A percentile compares a stretch with the other conserved stretches of the same genome.
phyloP scores from a whole-genome alignment of 805 yeast genomes.

The Grigorovia transvaalensis region DNA sequence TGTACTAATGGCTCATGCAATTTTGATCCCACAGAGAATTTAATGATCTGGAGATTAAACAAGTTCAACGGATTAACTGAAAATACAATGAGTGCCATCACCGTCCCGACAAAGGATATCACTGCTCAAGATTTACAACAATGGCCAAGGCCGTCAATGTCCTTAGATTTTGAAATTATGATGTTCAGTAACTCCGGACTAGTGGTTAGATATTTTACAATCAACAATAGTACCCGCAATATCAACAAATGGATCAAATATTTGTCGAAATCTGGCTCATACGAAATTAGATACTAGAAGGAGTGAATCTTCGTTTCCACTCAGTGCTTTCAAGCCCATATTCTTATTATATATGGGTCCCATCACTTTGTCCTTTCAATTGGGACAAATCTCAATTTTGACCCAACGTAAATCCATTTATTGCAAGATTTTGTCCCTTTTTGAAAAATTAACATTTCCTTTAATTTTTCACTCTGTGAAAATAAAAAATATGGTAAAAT shows the following conservation, averaged over 20 bases:
- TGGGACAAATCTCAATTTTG: too few species aligned
- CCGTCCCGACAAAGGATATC: conserved; percentile 29
- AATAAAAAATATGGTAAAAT: background rate
- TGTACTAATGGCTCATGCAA: conserved; percentile 57
- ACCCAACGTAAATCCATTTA: too few species aligned
- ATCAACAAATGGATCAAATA: conserved; percentile 88
- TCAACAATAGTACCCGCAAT: conserved; percentile 39
- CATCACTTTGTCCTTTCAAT: too few species aligned
- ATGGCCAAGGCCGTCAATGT: conserved; percentile 72
- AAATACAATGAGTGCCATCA: conserved; percentile 46
- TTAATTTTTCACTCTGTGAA: background rate
- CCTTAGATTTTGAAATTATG: conserved; percentile 54
- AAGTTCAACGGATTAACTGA: conserved; percentile 61
- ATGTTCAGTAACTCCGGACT: conserved; percentile 75
- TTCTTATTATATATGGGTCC: too few species aligned
- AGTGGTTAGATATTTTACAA: conserved; percentile 59
- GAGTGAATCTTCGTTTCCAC: too few species aligned
- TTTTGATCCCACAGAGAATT: conserved; percentile 54
- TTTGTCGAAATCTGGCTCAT: conserved; percentile 62
- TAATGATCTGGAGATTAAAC: conserved; percentile 58
- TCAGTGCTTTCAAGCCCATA: too few species aligned
- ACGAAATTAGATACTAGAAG: conserved; percentile 58
- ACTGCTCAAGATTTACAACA: conserved; percentile 18
- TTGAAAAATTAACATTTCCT: too few species aligned
- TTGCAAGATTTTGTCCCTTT: too few species aligned